Base-by-base conservation (phyloP, 345 rosid species). In the Dovyalis caffra region DNA sequence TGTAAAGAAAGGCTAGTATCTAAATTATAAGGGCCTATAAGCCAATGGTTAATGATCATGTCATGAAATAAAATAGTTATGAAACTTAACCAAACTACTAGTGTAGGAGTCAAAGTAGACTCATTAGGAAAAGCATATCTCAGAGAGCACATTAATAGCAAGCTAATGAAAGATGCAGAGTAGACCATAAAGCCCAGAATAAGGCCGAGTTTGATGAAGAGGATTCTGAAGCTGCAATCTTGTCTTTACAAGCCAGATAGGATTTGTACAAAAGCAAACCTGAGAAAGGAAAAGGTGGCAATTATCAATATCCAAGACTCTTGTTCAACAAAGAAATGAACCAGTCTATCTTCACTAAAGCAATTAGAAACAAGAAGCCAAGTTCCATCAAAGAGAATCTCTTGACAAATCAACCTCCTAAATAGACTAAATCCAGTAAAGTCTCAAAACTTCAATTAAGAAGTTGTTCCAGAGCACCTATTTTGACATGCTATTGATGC, bases 211-310 rank as follows among this genome's bases (percentile, higher is more conserved):
- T 83, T 86, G 93, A 80, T 90, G 95, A 87, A 90, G 89, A 81
- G 94, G 96, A 79, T 80, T 87, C 84, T 91, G 99, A 81, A 95
- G 92, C 88, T 95, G 97, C 87, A 92, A 72, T 83, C 99, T 95
- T 64, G 99, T 95, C 83, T 92, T 95, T 67, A 95, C 89, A 40
- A 95, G 91, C 99, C 97, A 95, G 77, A 95, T 77, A 49, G 99
- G 95, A 86, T 92, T 92, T 65, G 98, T 90, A 85, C 94, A 95
- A 76, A 95, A 74, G 75, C 88, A 91, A 73, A 91, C 99, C 99
- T 92, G 86, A 73, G 61, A 75, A 76, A 25, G 34, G 68, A 82
- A 35, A 76, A 67, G 58, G 62, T 26, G 7, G 49, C 29, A n/a
- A 38, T 21, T 16, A 35, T 56, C 18, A 32, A 47, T 25, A 64